phyloP scores from a whole-genome alignment of 192 early-diverging fungal genomes.

The Phycomyces nitens region DNA sequence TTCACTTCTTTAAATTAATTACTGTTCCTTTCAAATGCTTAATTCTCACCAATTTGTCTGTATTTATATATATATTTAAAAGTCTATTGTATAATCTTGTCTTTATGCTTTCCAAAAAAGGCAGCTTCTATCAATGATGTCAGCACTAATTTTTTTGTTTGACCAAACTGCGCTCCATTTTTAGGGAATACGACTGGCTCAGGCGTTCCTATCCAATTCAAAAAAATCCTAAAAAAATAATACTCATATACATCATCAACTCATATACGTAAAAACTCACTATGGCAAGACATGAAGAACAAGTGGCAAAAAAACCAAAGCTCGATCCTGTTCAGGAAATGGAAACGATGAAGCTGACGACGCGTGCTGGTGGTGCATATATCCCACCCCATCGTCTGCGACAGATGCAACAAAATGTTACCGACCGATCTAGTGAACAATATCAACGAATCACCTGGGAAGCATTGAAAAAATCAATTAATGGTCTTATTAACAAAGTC shows the following conservation, averaged over 20 bases:
- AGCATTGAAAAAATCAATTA: slow-evolving; percentile 88
- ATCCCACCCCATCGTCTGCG: slow-evolving; percentile 81
- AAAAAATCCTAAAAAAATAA: background rate
- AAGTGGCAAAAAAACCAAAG: background rate
- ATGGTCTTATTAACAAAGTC: slow-evolving; percentile 94
- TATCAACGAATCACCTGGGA: slow-evolving; percentile 95
- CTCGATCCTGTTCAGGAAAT: slow-evolving; percentile 41
- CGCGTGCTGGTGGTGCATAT: slow-evolving; percentile 73
- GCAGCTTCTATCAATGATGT: background rate
- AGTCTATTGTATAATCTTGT: background rate
- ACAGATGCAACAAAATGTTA: slow-evolving; percentile 67
- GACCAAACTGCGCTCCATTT: background rate
- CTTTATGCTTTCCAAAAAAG: background rate
- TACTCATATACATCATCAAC: background rate
- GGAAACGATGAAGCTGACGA: slow-evolving; percentile 36
- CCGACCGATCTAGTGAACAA: slow-evolving; percentile 60
- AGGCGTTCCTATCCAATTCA: background rate
- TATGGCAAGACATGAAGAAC: background rate
- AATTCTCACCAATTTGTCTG: too few species aligned
- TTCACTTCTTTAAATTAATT: too few species aligned
- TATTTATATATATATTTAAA: background rate
- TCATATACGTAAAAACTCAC: background rate
- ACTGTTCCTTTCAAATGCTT: too few species aligned
- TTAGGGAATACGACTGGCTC: too few species aligned
- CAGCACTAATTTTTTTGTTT: slow-evolving; percentile 3